Evolutionary conservation across 176 grass and related monocot genomes (phyloP).

Genomic region (Zoysia japonica): DNA sequence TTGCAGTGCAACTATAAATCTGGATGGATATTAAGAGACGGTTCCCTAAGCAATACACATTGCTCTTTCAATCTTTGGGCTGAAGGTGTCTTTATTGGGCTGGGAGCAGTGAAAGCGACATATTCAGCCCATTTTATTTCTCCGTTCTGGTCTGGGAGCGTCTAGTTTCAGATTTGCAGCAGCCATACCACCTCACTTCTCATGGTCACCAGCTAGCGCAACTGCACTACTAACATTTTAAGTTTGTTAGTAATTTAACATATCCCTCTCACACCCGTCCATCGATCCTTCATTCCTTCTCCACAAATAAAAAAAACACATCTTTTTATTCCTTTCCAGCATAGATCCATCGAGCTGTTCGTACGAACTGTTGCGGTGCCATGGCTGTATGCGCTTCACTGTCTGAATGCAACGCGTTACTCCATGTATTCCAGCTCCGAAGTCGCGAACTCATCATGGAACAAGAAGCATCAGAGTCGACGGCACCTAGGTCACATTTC

Average conservation of each 20-base stretch:
- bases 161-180: not conserved
- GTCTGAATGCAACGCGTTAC: constrained; percentile 5
- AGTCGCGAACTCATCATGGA: not conserved
- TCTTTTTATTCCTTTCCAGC: constrained; percentile 3
- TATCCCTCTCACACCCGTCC: not conserved
- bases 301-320: not conserved
- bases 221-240: not conserved
- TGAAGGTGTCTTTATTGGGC: not conserved
- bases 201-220: not conserved
- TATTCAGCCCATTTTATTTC: not conserved
- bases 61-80: too few relatives aligned
- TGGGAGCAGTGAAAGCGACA: not conserved
- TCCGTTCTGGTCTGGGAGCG: not conserved
- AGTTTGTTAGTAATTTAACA: not conserved
- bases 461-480: not conserved
- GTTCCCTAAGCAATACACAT: too few relatives aligned
- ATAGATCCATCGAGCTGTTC: constrained; percentile 4
- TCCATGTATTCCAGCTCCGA: not conserved
- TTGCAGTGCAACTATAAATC: too few relatives aligned
- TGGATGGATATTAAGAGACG: too few relatives aligned
- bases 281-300: not conserved
- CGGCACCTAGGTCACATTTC: constrained; percentile 1
- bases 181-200: not conserved
- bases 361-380: not conserved
- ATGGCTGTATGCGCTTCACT: not conserved